phyloP scores from a whole-genome alignment of 2,329 filamentous ascomycete species.

The Laburnicola sp. region DNA sequence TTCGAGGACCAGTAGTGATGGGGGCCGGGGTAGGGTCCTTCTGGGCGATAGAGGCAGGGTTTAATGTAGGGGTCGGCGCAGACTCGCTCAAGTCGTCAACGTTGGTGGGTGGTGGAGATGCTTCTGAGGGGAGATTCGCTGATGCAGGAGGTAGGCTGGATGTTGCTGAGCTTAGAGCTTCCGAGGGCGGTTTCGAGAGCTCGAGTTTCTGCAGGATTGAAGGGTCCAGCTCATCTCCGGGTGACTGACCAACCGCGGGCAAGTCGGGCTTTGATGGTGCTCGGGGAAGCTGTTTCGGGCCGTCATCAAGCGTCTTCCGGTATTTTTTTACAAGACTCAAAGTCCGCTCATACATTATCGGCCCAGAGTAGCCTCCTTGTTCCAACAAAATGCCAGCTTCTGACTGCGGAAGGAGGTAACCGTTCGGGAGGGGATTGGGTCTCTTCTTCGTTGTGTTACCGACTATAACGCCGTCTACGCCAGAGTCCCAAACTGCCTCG shows the following conservation, averaged over 20 bases:
- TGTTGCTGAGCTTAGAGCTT: slow-evolving; percentile 6
- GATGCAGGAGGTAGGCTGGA: slow-evolving; percentile 17
- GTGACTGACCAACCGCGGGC: slow-evolving; percentile 11
- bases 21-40: slow-evolving; percentile 28
- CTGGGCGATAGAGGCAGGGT: slow-evolving; percentile 16
- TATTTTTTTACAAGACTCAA: slow-evolving; percentile 79
- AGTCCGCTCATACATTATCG: slow-evolving; percentile 82
- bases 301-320: slow-evolving; percentile 56
- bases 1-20: slow-evolving; percentile 49
- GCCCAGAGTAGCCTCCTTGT: slow-evolving; percentile 87
- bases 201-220: slow-evolving; percentile 24
- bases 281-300: slow-evolving; percentile 36
- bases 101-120: slow-evolving; percentile 26
- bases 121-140: slow-evolving; percentile 21
- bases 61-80: slow-evolving; percentile 29
- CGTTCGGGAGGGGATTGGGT: slow-evolving; percentile 68
- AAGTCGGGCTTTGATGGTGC: slow-evolving; percentile 9
- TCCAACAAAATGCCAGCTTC: slow-evolving; percentile 73
- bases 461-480: slow-evolving; percentile 93
- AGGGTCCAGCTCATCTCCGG: slow-evolving; percentile 16
- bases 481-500: slow-evolving; percentile 61
- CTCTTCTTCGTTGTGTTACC: slow-evolving; percentile 94
- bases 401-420: slow-evolving; percentile 63
- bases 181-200: slow-evolving; percentile 5
- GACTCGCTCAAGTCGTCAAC: slow-evolving; percentile 36